Evolutionary conservation across 495 filamentous ascomycete genomes (phyloP).

Genomic region (Penicillium roqueforti): DNA sequence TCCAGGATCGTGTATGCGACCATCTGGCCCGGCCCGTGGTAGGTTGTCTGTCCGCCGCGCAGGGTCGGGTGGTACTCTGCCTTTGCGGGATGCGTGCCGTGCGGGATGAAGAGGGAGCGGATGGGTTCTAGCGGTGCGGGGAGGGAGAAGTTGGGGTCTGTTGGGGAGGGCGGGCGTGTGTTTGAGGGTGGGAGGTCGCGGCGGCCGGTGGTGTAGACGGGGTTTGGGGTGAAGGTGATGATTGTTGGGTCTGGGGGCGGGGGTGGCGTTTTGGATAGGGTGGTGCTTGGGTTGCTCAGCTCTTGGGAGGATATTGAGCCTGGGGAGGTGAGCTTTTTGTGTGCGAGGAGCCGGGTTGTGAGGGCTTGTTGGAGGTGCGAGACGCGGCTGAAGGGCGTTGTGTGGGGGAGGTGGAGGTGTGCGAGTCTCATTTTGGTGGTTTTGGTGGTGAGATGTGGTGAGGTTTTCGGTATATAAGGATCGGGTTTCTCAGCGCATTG

Average conservation of each 20-base stretch:
- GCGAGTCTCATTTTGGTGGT: conserved; percentile 46
- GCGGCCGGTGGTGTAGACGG: conserved; percentile 87
- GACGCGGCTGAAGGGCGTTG: conserved; percentile 48
- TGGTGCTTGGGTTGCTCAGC: conserved; percentile 3
- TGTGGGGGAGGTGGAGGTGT: conserved; percentile 65
- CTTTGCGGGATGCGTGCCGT: conserved; percentile 32
- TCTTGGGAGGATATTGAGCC: conserved; percentile 24
- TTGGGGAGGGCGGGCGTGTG: conserved; percentile 28
- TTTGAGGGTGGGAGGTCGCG: conserved; percentile 65
- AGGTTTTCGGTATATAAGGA: neutral
- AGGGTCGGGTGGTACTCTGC: conserved; percentile 66
- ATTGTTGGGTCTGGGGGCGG: conserved; percentile 63
- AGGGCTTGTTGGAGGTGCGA: conserved; percentile 48
- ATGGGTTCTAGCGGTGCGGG: conserved; percentile 39
- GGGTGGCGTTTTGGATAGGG: conserved; percentile 17
- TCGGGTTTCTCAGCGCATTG: conserved; percentile 4
- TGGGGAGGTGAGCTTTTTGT: conserved; percentile 37
- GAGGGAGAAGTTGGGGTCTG: conserved; percentile 27
- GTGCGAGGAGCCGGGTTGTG: conserved; percentile 41
- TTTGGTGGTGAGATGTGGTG: neutral
- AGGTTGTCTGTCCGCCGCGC: conserved; percentile 88
- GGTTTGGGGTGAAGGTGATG: conserved; percentile 77
- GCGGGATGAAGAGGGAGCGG: conserved; percentile 29
- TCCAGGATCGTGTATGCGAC: conserved; percentile 87
- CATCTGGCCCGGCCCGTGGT: conserved; percentile 91